Evolutionary conservation across 1,139 yeast genomes (phyloP), one percentile per base, ranked within the genome.

Genomic region (Lodderomyces parapsilosis): DNA sequence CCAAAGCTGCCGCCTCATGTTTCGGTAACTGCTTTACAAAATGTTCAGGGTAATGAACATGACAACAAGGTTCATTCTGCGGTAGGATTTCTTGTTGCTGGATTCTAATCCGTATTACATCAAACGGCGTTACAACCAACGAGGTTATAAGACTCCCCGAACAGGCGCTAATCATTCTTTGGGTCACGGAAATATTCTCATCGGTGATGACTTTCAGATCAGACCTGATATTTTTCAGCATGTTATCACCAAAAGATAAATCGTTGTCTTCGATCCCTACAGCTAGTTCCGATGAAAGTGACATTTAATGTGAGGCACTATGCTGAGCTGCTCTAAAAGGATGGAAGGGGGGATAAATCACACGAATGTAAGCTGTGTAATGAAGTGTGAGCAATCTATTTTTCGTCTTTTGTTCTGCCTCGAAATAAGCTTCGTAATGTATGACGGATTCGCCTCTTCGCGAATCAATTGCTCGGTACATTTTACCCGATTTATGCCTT

Each of bases 61-160:
- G 55, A 48, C 76, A 69, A 49, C 75, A 70, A 19, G 58, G 57
- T 11, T 49, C 51, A 31, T 48, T 46, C 17, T 54, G 47, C 20
- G 86, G 66, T 41, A 84, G 62, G 45, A 86, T 69, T 51, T 82
- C 88, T 57, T 90, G 96, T 58, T 91, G 97, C 57, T 93, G 99
- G 47, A 91, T 71, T 45, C 99, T 76, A 31, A 93, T 88, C 48
- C 98, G 69, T 1, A 91, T 88, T 38, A 93, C 98, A 59, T 93
- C 99, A 62, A 93, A 85, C 1, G 99, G 99, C 1, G 97, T 93
- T 27, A 91, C 86, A 42, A 83, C 81, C 38, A 89, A 56, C 0
- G 97, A 89, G 1, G 97, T 93, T 31, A 90, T 61, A n/a, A 93
- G 61, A 1, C 97, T 87, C 2, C 99, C 99, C 39, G 86, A 77